Percentiles rank a stretch among this genome's conserved stretches.
Conservation (phyloP, 31 red algal species). For the Asparagopsis taxiformis region DNA sequence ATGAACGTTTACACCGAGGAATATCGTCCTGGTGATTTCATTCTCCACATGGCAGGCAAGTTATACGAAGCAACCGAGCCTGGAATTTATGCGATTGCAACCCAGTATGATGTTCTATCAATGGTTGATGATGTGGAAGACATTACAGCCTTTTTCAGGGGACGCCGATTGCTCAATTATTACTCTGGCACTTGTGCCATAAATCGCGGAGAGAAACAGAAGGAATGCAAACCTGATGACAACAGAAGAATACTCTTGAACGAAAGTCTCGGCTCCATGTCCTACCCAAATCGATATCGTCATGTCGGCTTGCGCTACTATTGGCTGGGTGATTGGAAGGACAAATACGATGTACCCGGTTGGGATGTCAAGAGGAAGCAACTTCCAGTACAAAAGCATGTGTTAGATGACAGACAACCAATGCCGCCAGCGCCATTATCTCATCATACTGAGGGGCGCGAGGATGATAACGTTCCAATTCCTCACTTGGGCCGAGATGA, state of each 20-base stretch:
- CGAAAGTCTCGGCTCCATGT: constrained; percentile 67
- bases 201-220: constrained; percentile 28
- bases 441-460: not conserved
- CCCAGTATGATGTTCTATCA: constrained; percentile 84
- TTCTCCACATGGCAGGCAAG: constrained; percentile 88
- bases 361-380: constrained; percentile 44
- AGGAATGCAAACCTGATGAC: constrained; percentile 52
- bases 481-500: not conserved
- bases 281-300: constrained; percentile 66
- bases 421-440: constrained; percentile 1
- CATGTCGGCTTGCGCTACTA: constrained; percentile 69
- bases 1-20: constrained; percentile 90
- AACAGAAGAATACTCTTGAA: constrained; percentile 48
- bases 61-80: constrained; percentile 86
- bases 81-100: constrained; percentile 71
- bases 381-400: not conserved
- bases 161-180: constrained; percentile 59
- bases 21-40: constrained; percentile 87
- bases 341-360: constrained; percentile 74
- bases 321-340: constrained; percentile 75
- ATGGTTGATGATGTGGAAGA: constrained; percentile 74
- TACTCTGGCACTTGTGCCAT: constrained; percentile 66
- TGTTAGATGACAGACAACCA: not conserved
- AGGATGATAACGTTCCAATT: not conserved
- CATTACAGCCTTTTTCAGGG: constrained; percentile 72